These are phyloP conservation scores for Triadica sebifera DNA, from an alignment of 345 rosid genomes.

Conservation along the genomic window DNA sequence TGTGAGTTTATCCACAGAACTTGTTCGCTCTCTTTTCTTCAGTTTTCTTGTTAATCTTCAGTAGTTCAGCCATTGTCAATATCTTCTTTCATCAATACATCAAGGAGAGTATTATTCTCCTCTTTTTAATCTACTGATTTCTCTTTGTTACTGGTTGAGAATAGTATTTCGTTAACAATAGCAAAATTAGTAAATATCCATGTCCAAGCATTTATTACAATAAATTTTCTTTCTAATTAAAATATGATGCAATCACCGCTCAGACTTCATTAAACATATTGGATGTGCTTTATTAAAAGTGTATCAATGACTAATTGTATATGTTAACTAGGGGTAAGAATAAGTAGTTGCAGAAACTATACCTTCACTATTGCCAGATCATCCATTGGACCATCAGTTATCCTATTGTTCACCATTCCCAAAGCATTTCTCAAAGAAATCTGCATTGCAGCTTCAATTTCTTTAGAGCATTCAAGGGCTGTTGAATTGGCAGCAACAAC, in stretches of 20 bases:
- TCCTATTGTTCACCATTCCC: slow-evolving; percentile 55
- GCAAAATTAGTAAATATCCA: neutral
- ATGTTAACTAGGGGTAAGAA: neutral
- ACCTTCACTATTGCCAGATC: slow-evolving; percentile 96
- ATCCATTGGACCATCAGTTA: slow-evolving; percentile 84
- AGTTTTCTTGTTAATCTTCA: too few species aligned
- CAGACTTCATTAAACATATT: neutral
- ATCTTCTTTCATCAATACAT: too few species aligned
- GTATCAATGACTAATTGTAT: neutral
- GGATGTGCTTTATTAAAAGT: neutral
- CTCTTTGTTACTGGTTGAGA: too few species aligned
- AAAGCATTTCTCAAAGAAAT: slow-evolving; percentile 88
- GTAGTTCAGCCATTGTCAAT: too few species aligned
- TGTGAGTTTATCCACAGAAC: too few species aligned
- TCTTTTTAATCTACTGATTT: too few species aligned
- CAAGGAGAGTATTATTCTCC: too few species aligned
- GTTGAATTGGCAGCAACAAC: slow-evolving; percentile 99
- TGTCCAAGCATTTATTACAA: neutral
- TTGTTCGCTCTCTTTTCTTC: too few species aligned
- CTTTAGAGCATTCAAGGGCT: slow-evolving; percentile 88
- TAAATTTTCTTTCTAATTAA: neutral
- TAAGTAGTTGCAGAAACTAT: slow-evolving; percentile 2
- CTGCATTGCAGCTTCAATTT: slow-evolving; percentile 98
- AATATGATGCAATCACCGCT: neutral
- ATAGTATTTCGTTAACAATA: too few species aligned